These are phyloP conservation scores for Eucalyptus sideroxylon DNA, from an alignment of 345 rosid species.

Conservation along the genomic window DNA sequence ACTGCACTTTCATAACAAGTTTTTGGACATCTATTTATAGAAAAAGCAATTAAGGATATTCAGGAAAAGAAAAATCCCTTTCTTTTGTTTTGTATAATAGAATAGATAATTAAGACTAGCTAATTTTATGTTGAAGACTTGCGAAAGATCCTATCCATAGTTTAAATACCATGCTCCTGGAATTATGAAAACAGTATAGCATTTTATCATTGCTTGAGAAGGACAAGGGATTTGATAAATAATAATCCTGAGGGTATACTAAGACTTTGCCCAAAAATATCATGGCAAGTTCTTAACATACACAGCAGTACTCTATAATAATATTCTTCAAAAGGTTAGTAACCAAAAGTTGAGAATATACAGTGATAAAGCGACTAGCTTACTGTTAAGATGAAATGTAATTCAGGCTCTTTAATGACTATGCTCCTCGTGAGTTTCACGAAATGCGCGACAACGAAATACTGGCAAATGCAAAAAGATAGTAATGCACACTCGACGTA, in stretches of 20 bases:
- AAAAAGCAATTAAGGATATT: not conserved
- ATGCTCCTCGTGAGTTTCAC: not conserved
- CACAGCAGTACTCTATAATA: not conserved
- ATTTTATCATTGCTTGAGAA: not conserved
- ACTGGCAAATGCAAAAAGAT: not conserved
- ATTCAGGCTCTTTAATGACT: not conserved
- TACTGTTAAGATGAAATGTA: not conserved
- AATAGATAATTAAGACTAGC: not conserved
- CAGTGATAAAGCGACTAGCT: not conserved
- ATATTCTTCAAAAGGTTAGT: not conserved
- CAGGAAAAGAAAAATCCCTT: not conserved
- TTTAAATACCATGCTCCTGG: not conserved
- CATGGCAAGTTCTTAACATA: not conserved
- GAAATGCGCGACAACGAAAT: not conserved
- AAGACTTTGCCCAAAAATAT: not conserved
- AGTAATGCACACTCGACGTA: not conserved
- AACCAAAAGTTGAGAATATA: not conserved
- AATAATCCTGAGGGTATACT: not conserved
- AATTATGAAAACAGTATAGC: not conserved
- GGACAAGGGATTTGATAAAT: not conserved
- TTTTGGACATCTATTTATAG: too few relatives aligned
- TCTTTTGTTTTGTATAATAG: not conserved
- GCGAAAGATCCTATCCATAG: not conserved
- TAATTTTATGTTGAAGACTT: not conserved
- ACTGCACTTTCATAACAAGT: too few relatives aligned